Evolutionary conservation across 371 early-diverging fungal genomes (phyloP), one percentile per base, ranked within the genome.

Genomic region (Syncephalastrum monosporum): DNA sequence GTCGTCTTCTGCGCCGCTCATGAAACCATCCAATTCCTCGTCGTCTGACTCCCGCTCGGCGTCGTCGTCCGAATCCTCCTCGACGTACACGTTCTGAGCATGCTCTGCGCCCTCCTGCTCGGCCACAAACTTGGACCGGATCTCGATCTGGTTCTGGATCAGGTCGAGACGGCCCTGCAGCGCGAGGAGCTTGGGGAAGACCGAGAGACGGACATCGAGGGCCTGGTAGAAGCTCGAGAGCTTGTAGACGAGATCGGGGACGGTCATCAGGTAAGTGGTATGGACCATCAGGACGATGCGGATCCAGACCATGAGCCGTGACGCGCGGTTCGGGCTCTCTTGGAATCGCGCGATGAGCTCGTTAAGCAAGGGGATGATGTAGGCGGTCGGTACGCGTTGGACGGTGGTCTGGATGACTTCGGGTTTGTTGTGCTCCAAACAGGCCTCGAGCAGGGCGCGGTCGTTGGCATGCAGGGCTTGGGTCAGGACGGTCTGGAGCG

Each of bases 401-500:
- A 91, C 80, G 0, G 92, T 91, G 45, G 81, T 85, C 42, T 75
- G 65, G 55, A 93, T 85, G 16, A 87, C 77, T 38, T 85, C 83
- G 1, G 74, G 74, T 57, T 89, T 82, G 15, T 60, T 75, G 45
- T 86, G 81, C 10, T 67, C 67, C 60, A 93, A 73, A 62, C 85
- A 82, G 19, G 81, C 80, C 59, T 90, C 88, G 50, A 93, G 61
- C 17, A 92, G 71, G 25, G 73, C 74, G 16, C 61, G 45, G 67
- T 93, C 92, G 47, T 79, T 77, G 42, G 88, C 82, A 56, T 91
- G 91, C 42, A 93, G 64, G 10, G 92, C 92, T 65, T 93, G 91
- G 6, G 86, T 73, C 6, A 93, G 77, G 61, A 89, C 84, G 33
- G 82, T 74, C 59, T 88, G 86, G 54, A 93, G 69, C 13, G 91